phyloP scores from a whole-genome alignment of 306 rosid genomes.

The Malus asiatica region DNA sequence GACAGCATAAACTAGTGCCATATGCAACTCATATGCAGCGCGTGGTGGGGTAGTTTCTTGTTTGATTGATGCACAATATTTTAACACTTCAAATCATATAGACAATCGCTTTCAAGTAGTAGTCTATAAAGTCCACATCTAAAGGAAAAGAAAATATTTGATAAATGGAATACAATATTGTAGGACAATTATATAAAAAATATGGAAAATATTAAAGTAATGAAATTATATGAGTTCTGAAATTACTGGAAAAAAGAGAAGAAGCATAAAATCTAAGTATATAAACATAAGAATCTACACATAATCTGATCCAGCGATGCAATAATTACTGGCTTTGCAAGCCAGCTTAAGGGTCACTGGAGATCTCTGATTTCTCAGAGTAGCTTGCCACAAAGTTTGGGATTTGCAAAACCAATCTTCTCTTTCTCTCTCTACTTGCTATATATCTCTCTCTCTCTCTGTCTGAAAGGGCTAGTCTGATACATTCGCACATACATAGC shows the following conservation, averaged over 20 bases:
- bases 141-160: conserved; percentile 11
- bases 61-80: conserved; percentile 18
- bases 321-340: conserved; percentile 50
- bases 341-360: conserved; percentile 38
- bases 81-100: conserved; percentile 36
- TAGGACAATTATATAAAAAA: not conserved
- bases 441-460: not conserved
- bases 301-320: conserved; percentile 99
- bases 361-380: conserved; percentile 51
- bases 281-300: conserved; percentile 59
- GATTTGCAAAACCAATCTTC: conserved; percentile 33
- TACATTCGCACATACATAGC: not conserved
- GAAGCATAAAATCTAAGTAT: conserved; percentile 81
- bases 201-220: conserved; percentile 2
- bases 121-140: conserved; percentile 41
- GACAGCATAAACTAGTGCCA: not conserved
- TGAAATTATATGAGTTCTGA: conserved; percentile 28
- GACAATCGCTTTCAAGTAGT: conserved; percentile 78
- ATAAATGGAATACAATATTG: not conserved
- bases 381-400: conserved; percentile 17
- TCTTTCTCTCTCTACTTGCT: not conserved
- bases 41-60: conserved; percentile 5
- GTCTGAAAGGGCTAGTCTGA: not conserved
- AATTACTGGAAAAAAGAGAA: conserved; percentile 27
- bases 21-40: conserved; percentile 4